A percentile compares a stretch with the other conserved stretches of the same genome.
phyloP scores from a whole-genome alignment of 1,284 basidiomycete genomes.

The Cystobasidium pallidum region DNA sequence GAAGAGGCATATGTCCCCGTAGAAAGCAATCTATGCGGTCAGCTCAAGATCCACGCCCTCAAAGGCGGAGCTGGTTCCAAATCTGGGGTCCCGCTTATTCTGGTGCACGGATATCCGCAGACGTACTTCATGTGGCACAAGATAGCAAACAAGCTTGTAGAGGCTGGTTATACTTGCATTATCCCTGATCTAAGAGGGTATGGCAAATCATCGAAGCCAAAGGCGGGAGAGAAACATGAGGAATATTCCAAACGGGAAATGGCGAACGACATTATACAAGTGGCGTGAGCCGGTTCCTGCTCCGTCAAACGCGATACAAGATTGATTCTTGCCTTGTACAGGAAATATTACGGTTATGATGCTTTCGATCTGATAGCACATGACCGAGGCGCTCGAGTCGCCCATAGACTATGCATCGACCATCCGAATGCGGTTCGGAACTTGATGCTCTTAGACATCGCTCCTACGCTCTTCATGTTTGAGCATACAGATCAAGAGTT shows the following conservation, averaged over 20 bases:
- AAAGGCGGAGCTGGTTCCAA: constrained; percentile 43
- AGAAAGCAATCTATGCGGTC: constrained; percentile 16
- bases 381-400: constrained; percentile 58
- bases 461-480: constrained; percentile 57
- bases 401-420: constrained; percentile 57
- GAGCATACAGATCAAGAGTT: constrained; percentile 39
- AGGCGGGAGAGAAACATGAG: constrained; percentile 51
- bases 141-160: constrained; percentile 53
- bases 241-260: constrained; percentile 58
- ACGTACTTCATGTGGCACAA: constrained; percentile 56
- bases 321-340: constrained; percentile 32
- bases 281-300: constrained; percentile 53
- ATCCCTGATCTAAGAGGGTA: constrained; percentile 56
- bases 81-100: constrained; percentile 51
- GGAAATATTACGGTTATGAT: constrained; percentile 51
- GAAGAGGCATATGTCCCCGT: constrained; percentile 31
- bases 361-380: constrained; percentile 56
- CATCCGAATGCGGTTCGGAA: constrained; percentile 54
- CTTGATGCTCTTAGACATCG: constrained; percentile 57
- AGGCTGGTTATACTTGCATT: constrained; percentile 55
- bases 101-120: constrained; percentile 58
- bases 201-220: constrained; percentile 51
- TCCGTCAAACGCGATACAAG: constrained; percentile 50
- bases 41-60: constrained; percentile 45
- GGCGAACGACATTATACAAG: constrained; percentile 56